phyloP scores from a whole-genome alignment of 192 early-diverging fungal species.

The Backusella mclennaniae region DNA sequence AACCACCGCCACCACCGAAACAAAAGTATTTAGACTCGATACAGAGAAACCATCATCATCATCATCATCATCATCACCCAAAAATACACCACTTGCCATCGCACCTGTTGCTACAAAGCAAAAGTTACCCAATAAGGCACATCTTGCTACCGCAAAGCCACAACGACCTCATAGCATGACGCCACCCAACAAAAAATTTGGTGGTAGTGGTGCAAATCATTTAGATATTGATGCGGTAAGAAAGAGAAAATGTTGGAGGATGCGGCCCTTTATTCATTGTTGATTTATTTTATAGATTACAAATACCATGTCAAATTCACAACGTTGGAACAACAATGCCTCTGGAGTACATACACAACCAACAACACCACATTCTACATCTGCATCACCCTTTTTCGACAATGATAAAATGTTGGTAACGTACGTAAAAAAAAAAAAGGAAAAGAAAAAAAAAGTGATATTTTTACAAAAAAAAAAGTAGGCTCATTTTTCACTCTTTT shows the following conservation, averaged over 20 bases:
- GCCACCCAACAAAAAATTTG: not conserved
- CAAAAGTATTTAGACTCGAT: not conserved
- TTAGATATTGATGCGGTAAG: constrained; percentile 20
- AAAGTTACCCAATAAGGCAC: constrained; percentile 30
- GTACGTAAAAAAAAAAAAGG: not conserved
- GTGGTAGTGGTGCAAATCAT: not conserved
- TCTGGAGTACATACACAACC: not conserved
- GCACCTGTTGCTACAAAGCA: constrained; percentile 18
- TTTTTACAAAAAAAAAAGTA: too few relatives aligned
- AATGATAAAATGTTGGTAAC: not conserved
- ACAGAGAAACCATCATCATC: not conserved
- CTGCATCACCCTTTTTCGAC: constrained; percentile 3
- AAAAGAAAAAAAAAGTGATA: too few relatives aligned
- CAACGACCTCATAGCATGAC: not conserved
- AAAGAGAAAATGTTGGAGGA: too few relatives aligned
- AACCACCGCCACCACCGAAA: not conserved
- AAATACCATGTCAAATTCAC: not conserved
- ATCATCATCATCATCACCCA: not conserved
- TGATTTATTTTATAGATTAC: not conserved
- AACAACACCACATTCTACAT: not conserved
- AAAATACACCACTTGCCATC: not conserved
- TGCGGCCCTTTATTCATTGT: not conserved
- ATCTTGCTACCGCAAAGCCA: not conserved
- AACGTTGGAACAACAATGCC: not conserved
- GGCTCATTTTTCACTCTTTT: not conserved